phyloP scores from a whole-genome alignment of 169 alveolate species.

The Eimeria praecox region DNA sequence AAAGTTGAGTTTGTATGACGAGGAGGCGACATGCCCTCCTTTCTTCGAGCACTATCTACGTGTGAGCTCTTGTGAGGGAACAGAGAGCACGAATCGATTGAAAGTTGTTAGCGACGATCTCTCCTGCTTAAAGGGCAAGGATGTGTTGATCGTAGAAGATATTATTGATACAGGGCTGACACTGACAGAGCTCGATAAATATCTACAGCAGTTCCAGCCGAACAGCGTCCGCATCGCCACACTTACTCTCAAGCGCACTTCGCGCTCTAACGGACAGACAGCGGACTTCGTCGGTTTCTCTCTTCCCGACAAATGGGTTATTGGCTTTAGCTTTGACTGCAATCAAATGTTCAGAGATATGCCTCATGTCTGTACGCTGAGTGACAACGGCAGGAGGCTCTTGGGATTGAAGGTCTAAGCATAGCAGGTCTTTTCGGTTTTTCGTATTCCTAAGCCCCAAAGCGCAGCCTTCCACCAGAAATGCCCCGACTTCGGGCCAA shows the following conservation, averaged over 20 bases:
- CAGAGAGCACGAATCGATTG: constrained; percentile 73
- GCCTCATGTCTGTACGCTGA: constrained; percentile 79
- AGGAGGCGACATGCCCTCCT: constrained; percentile 76
- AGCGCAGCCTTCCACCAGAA: background rate
- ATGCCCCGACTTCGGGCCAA: too few relatives aligned
- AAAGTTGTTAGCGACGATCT: constrained; percentile 84
- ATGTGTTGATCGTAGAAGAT: constrained; percentile 89
- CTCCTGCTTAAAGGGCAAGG: constrained; percentile 84
- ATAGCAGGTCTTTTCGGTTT: background rate
- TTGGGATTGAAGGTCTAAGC: background rate
- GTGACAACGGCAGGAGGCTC: constrained; percentile 48
- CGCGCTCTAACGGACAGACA: constrained; percentile 84
- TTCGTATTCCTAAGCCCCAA: background rate
- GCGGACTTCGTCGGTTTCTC: constrained; percentile 89
- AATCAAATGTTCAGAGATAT: constrained; percentile 84
- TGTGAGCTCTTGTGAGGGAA: constrained; percentile 84
- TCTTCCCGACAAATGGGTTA: constrained; percentile 85
- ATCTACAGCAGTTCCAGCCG: constrained; percentile 82
- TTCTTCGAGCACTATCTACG: constrained; percentile 88
- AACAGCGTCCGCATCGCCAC: constrained; percentile 83
- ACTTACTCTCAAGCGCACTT: constrained; percentile 78
- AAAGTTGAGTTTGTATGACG: constrained; percentile 60
- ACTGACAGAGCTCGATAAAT: constrained; percentile 82
- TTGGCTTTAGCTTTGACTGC: constrained; percentile 88
- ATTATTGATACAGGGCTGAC: constrained; percentile 87